Evolutionary conservation across 169 alveolate species (phyloP).

Genomic region (Eimeria maxima): DNA sequence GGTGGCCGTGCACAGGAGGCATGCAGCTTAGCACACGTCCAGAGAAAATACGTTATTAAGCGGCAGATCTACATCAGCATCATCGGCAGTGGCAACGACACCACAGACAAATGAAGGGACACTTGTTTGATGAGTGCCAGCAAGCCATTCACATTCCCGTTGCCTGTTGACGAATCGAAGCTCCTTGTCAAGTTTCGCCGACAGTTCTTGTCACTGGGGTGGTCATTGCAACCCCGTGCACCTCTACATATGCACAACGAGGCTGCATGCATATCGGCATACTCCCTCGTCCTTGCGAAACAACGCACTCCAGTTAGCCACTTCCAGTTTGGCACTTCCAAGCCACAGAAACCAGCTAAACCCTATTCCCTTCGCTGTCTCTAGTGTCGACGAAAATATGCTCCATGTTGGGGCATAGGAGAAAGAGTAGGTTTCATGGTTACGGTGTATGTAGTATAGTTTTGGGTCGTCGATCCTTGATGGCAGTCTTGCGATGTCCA

Average conservation of each 20-base stretch:
- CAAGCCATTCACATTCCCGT: background rate
- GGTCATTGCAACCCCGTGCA: background rate
- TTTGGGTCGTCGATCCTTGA: background rate
- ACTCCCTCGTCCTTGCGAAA: background rate
- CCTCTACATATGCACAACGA: background rate
- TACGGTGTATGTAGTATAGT: background rate
- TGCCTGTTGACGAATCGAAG: background rate
- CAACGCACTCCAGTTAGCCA: background rate
- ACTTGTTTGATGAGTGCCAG: background rate
- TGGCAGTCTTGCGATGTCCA: background rate
- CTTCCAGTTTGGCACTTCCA: background rate
- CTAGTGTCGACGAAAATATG: background rate
- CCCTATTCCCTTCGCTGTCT: background rate
- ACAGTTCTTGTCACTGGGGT: background rate
- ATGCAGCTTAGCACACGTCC: background rate
- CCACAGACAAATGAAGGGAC: background rate
- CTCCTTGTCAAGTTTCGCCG: background rate
- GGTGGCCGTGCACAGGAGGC: background rate
- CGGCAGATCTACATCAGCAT: background rate
- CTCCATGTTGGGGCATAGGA: background rate
- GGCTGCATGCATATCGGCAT: background rate
- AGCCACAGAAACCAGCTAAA: background rate
- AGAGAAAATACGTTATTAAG: background rate
- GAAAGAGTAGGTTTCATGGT: background rate
- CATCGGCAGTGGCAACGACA: no score